A percentile compares a stretch with the other conserved stretches of the same genome.
Evolutionary conservation across 371 early-diverging fungal species (phyloP).

Genomic region (Mucor racemosus): DNA sequence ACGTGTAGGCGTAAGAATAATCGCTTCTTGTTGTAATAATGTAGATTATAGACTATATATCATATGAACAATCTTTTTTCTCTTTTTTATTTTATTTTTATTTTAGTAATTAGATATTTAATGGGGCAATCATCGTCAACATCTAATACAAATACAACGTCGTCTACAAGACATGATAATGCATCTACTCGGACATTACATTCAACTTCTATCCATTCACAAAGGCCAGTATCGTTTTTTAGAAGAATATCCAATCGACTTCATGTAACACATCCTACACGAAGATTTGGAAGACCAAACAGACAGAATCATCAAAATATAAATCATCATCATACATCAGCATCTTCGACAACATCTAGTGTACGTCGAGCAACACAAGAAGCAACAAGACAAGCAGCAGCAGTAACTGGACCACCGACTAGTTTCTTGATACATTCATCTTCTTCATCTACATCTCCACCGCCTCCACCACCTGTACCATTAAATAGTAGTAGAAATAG

Average conservation of each 20-base stretch:
- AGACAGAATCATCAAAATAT: not conserved
- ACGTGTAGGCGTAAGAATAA: not conserved
- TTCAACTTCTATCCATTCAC: conserved; percentile 26
- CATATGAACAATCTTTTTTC: not conserved
- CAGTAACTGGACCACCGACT: conserved; percentile 28
- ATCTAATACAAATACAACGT: not conserved
- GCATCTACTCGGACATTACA: conserved; percentile 33
- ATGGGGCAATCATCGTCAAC: conserved; percentile 24
- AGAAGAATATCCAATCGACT: conserved; percentile 25
- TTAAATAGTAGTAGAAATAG: conserved; percentile 13
- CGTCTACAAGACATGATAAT: conserved; percentile 24
- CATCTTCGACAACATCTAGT: conserved; percentile 26
- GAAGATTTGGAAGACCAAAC: conserved; percentile 12
- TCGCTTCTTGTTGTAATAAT: not conserved
- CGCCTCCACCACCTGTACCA: not conserved
- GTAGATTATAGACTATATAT: not conserved
- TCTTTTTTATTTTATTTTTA: conserved; percentile 6
- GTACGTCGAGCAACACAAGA: conserved; percentile 29
- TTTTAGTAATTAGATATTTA: not conserved
- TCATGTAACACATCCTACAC: conserved; percentile 17
- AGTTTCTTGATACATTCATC: not conserved
- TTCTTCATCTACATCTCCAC: conserved; percentile 2
- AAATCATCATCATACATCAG: conserved; percentile 1
- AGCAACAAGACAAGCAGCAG: conserved; percentile 26
- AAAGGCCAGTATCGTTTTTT: conserved; percentile 23